Evolutionary conservation across 768 basidiomycete genomes (phyloP).

Genomic region (Termitomyces sp.): DNA sequence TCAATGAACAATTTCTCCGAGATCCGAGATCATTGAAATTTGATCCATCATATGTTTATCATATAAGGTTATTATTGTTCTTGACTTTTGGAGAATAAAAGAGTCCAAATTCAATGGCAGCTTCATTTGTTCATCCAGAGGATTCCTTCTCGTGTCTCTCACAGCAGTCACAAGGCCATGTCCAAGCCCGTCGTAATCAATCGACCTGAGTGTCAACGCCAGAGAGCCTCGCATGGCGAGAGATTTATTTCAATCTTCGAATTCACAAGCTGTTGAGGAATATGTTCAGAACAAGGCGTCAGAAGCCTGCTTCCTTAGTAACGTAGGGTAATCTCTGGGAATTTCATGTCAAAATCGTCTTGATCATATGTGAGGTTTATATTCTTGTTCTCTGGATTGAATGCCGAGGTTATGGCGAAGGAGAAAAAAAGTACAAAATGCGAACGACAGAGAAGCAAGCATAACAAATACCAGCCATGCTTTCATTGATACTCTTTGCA

Average conservation of each 20-base stretch:
- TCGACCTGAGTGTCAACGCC: not conserved
- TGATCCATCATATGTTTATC: not conserved
- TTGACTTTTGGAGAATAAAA: too few species aligned
- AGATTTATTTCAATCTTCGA: not conserved
- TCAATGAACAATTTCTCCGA: not conserved
- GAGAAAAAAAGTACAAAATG: slow-evolving; percentile 8
- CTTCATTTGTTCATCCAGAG: too few species aligned
- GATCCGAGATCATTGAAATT: not conserved
- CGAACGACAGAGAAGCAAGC: not conserved
- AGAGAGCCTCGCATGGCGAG: not conserved
- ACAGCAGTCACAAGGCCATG: not conserved
- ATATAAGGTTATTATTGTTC: too few species aligned
- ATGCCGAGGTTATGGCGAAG: slow-evolving; percentile 15
- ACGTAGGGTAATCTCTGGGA: slow-evolving; percentile 7
- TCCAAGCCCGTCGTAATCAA: not conserved
- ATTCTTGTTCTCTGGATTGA: not conserved
- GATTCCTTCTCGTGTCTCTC: not conserved
- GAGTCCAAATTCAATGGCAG: too few species aligned
- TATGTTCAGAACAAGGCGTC: not conserved
- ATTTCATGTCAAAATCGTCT: slow-evolving; percentile 1
- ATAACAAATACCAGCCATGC: slow-evolving; percentile 12
- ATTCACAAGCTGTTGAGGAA: not conserved
- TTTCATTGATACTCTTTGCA: slow-evolving; percentile 18
- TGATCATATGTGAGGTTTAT: slow-evolving; percentile 1
- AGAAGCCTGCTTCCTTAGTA: not conserved